A percentile compares a stretch with the other conserved stretches of the same genome.
phyloP scores from a whole-genome alignment of 495 filamentous ascomycete species.

The Trichodelitschia bisporula region DNA sequence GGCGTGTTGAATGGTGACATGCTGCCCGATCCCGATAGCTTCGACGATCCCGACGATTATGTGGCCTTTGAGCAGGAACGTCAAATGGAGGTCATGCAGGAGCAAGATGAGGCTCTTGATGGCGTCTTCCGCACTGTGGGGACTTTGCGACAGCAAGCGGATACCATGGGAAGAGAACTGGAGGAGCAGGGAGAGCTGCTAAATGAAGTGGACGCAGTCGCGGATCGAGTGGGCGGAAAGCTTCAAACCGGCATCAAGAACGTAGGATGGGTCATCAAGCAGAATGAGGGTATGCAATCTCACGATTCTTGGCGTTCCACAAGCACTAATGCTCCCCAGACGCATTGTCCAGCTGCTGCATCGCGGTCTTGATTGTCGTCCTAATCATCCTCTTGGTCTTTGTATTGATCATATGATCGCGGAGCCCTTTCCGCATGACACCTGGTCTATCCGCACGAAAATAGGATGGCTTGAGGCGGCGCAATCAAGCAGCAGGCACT shows the following conservation, averaged over 20 bases:
- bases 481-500: not conserved
- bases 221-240: constrained; percentile 69
- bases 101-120: constrained; percentile 83
- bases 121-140: constrained; percentile 83
- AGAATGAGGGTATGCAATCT: constrained; percentile 60
- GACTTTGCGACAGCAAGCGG: constrained; percentile 66
- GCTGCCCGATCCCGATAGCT: constrained; percentile 49
- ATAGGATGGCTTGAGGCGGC: not conserved
- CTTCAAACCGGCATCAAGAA: constrained; percentile 67
- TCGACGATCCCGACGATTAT: constrained; percentile 38
- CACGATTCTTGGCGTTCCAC: not conserved
- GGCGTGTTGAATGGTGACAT: constrained; percentile 16
- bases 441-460: not conserved
- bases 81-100: constrained; percentile 75
- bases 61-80: constrained; percentile 80
- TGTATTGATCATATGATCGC: constrained; percentile 28
- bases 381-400: constrained; percentile 66
- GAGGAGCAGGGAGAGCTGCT: constrained; percentile 77
- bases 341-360: constrained; percentile 76
- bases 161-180: constrained; percentile 84
- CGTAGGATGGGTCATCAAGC: constrained; percentile 57
- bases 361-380: constrained; percentile 60
- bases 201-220: constrained; percentile 53
- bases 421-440: not conserved
- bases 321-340: constrained; percentile 20